Conservation (phyloP, 768 basidiomycete genomes). For the Krasilnikovozyma curviuscula region DNA sequence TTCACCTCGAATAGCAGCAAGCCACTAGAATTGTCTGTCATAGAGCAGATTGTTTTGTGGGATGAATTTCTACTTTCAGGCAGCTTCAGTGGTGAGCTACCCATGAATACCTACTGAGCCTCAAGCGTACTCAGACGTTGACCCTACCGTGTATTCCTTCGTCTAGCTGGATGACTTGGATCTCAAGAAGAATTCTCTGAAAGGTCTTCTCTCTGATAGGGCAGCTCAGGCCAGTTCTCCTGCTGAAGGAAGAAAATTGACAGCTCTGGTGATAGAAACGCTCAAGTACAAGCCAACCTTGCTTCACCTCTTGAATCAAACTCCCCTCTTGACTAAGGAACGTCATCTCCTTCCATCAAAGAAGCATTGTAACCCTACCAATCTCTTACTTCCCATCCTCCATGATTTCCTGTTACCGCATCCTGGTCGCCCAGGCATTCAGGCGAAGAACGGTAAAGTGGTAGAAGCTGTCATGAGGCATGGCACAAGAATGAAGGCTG, state of each 20-base stretch:
- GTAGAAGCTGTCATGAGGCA: conserved; percentile 63
- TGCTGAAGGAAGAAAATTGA: conserved; percentile 7
- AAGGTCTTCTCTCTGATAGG: not conserved
- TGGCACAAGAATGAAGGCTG: conserved; percentile 69
- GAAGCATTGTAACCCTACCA: too few relatives aligned
- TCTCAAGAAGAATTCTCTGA: conserved; percentile 10
- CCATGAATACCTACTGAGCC: not conserved
- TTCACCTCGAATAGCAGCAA: too few relatives aligned
- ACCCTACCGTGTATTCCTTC: not conserved
- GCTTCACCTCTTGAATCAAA: conserved; percentile 43
- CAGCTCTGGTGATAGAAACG: conserved; percentile 61
- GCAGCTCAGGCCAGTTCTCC: not conserved
- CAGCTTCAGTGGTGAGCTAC: not conserved
- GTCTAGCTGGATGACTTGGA: conserved; percentile 8
- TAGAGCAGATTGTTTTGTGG: too few relatives aligned
- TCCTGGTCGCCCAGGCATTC: too few relatives aligned
- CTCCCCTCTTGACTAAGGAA: conserved; percentile 53
- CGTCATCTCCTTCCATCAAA: conserved; percentile 75
- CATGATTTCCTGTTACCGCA: too few relatives aligned
- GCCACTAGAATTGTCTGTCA: too few relatives aligned
- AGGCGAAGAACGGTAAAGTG: too few relatives aligned
- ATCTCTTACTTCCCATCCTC: too few relatives aligned
- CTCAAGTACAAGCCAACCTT: conserved; percentile 78
- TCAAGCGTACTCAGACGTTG: not conserved
- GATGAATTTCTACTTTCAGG: conserved; percentile 7